Conservation (phyloP, 495 filamentous ascomycete genomes). For the Recurvomyces mirabilis region DNA sequence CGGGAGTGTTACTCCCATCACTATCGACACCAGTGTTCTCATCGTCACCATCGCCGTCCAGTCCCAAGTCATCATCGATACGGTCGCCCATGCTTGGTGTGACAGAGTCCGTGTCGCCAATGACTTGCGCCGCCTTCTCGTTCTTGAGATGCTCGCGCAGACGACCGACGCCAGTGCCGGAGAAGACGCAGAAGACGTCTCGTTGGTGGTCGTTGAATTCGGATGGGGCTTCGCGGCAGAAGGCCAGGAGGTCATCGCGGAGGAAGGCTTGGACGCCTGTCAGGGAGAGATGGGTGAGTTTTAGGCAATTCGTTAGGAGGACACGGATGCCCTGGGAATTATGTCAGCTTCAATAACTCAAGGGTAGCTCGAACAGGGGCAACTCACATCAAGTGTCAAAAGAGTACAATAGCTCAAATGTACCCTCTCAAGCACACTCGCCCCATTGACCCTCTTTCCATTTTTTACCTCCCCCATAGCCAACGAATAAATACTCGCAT, state of each 20-base stretch:
- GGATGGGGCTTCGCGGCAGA: slow-evolving; percentile 78
- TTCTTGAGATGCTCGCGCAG: slow-evolving; percentile 69
- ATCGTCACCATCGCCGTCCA: slow-evolving; percentile 15
- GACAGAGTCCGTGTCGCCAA: not conserved
- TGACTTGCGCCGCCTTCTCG: slow-evolving; percentile 18
- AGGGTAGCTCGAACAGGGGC: not conserved
- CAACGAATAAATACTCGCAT: slow-evolving; percentile 74
- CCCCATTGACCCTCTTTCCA: slow-evolving; percentile 37
- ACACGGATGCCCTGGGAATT: slow-evolving; percentile 70
- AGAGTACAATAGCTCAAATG: slow-evolving; percentile 93
- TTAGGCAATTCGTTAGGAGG: slow-evolving; percentile 80
- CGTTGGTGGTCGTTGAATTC: slow-evolving; percentile 96
- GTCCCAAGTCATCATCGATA: slow-evolving; percentile 17
- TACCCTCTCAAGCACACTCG: slow-evolving; percentile 70
- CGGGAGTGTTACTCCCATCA: slow-evolving; percentile 12
- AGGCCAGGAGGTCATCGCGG: slow-evolving; percentile 61
- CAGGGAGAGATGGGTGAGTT: slow-evolving; percentile 86
- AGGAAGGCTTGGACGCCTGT: slow-evolving; percentile 85
- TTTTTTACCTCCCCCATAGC: slow-evolving; percentile 44
- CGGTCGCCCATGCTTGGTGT: slow-evolving; percentile 5
- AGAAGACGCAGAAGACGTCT: slow-evolving; percentile 94
- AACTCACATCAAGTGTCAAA: slow-evolving; percentile 63
- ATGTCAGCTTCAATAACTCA: slow-evolving; percentile 4
- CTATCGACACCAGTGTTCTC: slow-evolving; percentile 2
- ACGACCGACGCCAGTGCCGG: slow-evolving; percentile 66